Percentiles rank a stretch among this genome's conserved stretches.
Evolutionary conservation across 371 early-diverging fungal genomes (phyloP).

Genomic region (Batkoa obscura): DNA sequence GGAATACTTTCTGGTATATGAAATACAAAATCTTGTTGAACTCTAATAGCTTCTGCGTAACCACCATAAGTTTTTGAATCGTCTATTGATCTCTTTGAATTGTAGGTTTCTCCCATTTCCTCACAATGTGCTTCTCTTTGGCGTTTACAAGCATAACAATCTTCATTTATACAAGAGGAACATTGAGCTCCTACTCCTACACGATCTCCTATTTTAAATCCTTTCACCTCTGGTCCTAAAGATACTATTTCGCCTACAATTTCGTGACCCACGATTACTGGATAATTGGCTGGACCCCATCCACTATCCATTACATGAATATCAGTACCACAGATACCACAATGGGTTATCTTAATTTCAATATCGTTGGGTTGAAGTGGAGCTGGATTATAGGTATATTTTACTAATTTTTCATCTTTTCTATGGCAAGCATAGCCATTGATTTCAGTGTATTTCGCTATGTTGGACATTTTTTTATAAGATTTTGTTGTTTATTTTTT

Average conservation of each 20-base stretch:
- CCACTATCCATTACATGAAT: slow-evolving; percentile 39
- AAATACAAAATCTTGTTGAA: slow-evolving; percentile 24
- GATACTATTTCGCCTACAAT: slow-evolving; percentile 42
- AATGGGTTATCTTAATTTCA: slow-evolving; percentile 24
- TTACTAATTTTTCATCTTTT: slow-evolving; percentile 15
- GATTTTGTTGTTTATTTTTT: too few relatives aligned
- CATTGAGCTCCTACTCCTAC: slow-evolving; percentile 56
- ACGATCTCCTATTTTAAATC: slow-evolving; percentile 40
- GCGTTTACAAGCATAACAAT: slow-evolving; percentile 37
- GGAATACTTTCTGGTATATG: slow-evolving; percentile 28
- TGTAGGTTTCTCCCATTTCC: slow-evolving; percentile 19
- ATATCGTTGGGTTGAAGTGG: slow-evolving; percentile 22
- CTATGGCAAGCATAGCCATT: slow-evolving; percentile 17
- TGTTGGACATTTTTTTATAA: too few relatives aligned
- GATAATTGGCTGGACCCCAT: slow-evolving; percentile 22
- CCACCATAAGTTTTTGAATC: slow-evolving; percentile 21
- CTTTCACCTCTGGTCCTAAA: slow-evolving; percentile 23
- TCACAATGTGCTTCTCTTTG: slow-evolving; percentile 50
- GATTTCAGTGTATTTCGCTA: too few relatives aligned
- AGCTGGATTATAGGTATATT: slow-evolving; percentile 19
- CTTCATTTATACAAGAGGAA: slow-evolving; percentile 19
- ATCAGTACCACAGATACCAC: slow-evolving; percentile 40
- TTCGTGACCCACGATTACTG: slow-evolving; percentile 53
- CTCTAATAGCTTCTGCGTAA: slow-evolving; percentile 17
- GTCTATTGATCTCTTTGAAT: neutral